Conservation (phyloP, 306 rosid genomes). For the Dryas drummondii region DNA sequence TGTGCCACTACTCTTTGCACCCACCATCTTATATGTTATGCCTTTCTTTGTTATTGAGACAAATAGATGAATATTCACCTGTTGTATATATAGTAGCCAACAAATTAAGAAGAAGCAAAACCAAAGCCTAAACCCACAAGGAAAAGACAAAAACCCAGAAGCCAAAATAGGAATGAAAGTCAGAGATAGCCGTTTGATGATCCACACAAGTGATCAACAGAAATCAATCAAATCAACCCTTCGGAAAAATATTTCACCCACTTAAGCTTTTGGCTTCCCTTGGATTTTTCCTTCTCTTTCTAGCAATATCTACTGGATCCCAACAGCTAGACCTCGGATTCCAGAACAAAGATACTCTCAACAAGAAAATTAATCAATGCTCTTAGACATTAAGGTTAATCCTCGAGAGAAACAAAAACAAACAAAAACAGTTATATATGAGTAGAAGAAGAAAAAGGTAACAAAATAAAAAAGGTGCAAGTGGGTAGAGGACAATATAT, state of each 20-base stretch:
- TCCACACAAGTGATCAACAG: constrained; percentile 5
- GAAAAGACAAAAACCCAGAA: too few relatives aligned
- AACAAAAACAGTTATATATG: too few relatives aligned
- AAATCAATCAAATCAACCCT: constrained; percentile 20
- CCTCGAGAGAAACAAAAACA: too few relatives aligned
- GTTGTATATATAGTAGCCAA: constrained; percentile 2
- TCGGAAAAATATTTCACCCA: constrained; percentile 25
- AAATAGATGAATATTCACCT: constrained; percentile 7
- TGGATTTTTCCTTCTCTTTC: constrained; percentile 21
- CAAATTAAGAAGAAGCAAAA: neutral
- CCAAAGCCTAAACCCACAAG: too few relatives aligned
- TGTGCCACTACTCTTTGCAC: constrained; percentile 27
- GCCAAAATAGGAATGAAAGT: constrained; percentile 6
- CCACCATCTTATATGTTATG: constrained; percentile 33
- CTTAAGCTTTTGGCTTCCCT: constrained; percentile 13
- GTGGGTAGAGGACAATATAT: neutral
- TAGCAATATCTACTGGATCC: constrained; percentile 22
- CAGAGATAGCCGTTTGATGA: constrained; percentile 34
- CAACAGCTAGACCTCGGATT: constrained; percentile 29
- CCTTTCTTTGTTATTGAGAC: constrained; percentile 34
- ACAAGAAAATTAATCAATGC: constrained; percentile 42
- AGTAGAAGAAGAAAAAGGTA: neutral
- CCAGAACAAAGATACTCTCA: constrained; percentile 54
- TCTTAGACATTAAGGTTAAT: neutral
- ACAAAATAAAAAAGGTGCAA: constrained; percentile 4